Percentiles rank a stretch among this genome's conserved stretches.
Evolutionary conservation across 1,284 basidiomycete genomes (phyloP).

Genomic region (Dichomitus squalens): DNA sequence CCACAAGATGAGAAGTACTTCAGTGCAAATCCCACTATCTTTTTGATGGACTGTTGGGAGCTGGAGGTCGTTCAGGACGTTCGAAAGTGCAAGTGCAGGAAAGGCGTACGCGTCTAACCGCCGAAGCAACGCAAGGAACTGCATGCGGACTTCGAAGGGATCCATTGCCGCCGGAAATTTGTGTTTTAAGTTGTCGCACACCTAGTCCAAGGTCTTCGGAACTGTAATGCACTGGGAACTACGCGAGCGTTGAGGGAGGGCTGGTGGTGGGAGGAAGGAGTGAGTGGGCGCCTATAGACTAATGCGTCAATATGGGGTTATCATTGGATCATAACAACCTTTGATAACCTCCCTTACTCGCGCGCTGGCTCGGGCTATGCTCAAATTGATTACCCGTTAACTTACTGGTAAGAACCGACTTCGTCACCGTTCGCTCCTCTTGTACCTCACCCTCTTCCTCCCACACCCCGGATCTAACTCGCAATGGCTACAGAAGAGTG

Average conservation of each 20-base stretch:
- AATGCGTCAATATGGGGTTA: no score
- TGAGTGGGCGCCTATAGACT: neutral
- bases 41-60: conserved; percentile 89
- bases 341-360: no score
- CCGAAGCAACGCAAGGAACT: conserved; percentile 74
- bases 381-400: neutral
- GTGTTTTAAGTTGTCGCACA: neutral
- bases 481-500: conserved; percentile 60
- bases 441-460: neutral
- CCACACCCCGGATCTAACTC: neutral
- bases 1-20: conserved; percentile 83
- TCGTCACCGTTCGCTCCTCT: neutral
- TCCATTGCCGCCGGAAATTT: conserved; percentile 55
- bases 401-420: neutral
- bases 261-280: neutral
- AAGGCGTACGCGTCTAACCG: conserved; percentile 77
- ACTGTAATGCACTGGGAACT: no score
- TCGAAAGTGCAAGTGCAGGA: conserved; percentile 18
- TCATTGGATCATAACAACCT: no score
- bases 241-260: neutral
- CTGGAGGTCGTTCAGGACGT: conserved; percentile 45
- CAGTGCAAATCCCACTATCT: conserved; percentile 84
- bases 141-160: conserved; percentile 89
- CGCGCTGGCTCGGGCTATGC: no score
- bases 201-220: no score